Evolutionary conservation across 345 rosid species (phyloP).

Genomic region (Alliaria petiolata): DNA sequence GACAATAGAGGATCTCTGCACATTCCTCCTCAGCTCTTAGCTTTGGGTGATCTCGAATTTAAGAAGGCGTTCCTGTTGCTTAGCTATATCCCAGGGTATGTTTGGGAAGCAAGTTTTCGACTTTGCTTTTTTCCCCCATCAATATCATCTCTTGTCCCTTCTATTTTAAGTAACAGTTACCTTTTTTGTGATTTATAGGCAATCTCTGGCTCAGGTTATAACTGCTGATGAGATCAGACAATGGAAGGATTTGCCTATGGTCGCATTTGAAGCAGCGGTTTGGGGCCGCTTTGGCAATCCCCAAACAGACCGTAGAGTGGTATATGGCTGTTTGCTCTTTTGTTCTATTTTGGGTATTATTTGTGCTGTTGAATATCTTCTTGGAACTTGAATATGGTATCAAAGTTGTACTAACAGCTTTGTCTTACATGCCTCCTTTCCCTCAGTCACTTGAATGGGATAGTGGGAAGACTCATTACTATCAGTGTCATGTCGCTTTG

Average conservation of each 20-base stretch:
- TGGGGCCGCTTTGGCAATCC: conserved; percentile 34
- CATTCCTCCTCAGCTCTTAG: conserved; percentile 42
- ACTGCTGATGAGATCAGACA: conserved; percentile 39
- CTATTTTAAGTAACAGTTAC: background rate
- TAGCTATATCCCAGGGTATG: conserved; percentile 61
- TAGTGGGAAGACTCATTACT: conserved; percentile 42
- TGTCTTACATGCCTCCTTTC: background rate
- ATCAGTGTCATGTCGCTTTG: conserved; percentile 52
- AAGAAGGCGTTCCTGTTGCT: conserved; percentile 56
- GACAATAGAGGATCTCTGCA: background rate
- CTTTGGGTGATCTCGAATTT: conserved; percentile 61
- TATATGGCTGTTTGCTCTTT: background rate
- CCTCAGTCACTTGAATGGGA: conserved; percentile 52
- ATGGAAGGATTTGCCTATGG: conserved; percentile 44
- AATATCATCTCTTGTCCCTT: background rate
- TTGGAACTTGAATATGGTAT: background rate
- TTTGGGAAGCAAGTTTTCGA: background rate
- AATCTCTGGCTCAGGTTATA: conserved; percentile 32
- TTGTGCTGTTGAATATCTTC: background rate
- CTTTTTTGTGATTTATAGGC: conserved; percentile 23
- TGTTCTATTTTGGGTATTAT: background rate
- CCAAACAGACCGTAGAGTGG: conserved; percentile 4
- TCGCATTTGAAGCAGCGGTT: conserved; percentile 42
- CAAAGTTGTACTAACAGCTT: background rate
- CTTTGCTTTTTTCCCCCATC: background rate